Percentiles rank a stretch among this genome's conserved stretches.
These are phyloP conservation scores for Aspergillus awamori DNA, from an alignment of 2,329 filamentous ascomycete species.

Conservation along the genomic window DNA sequence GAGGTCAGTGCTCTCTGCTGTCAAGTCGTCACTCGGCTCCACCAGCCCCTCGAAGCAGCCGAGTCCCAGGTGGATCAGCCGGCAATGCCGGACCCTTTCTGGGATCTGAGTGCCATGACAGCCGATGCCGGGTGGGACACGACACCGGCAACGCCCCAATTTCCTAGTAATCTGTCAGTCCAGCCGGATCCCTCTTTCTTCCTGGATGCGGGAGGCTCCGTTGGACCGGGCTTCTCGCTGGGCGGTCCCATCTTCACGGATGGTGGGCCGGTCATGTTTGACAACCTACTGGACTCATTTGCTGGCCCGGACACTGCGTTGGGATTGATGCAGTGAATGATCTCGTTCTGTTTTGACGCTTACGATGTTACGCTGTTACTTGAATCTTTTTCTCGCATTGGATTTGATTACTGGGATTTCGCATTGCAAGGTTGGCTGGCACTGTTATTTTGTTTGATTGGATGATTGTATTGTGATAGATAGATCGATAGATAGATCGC, in stretches of 20 bases:
- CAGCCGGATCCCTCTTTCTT: not conserved
- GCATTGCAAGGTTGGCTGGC: not conserved
- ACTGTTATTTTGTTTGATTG: not conserved
- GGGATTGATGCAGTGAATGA: not conserved
- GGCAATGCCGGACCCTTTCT: not conserved
- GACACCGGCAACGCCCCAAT: not conserved
- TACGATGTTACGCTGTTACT: not conserved
- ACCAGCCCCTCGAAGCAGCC: not conserved
- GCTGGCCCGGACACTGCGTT: not conserved
- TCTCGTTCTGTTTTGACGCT: not conserved
- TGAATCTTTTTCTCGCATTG: not conserved
- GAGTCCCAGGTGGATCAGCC: not conserved
- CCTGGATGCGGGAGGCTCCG: not conserved
- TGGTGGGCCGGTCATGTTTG: not conserved
- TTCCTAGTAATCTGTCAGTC: not conserved
- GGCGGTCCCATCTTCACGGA: not conserved
- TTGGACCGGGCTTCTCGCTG: not conserved
- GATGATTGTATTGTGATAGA: not conserved
- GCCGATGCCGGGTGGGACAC: not conserved
- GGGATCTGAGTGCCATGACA: not conserved
- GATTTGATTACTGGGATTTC: not conserved
- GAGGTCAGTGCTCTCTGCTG: not conserved
- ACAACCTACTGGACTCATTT: not conserved
- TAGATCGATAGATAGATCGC: not conserved
- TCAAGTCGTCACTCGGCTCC: not conserved